Evolutionary conservation across 2,329 filamentous ascomycete genomes (phyloP).

Genomic region (Simplicillium sp.): DNA sequence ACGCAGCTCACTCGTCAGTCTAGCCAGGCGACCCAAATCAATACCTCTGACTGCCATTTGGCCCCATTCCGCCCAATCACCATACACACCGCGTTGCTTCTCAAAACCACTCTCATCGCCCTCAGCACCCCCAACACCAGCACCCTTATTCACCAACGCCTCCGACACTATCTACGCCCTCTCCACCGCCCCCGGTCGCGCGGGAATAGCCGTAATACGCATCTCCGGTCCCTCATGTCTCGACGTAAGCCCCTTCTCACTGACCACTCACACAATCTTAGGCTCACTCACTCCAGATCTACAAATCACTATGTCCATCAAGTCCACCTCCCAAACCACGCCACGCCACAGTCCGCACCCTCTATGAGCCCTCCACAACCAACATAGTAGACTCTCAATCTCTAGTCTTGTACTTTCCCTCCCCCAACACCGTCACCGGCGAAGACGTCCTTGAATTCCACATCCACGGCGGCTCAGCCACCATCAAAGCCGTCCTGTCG

Average conservation of each 20-base stretch:
- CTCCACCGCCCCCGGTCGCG: slow-evolving; percentile 75
- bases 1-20: no score
- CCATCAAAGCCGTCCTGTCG: slow-evolving; percentile 74
- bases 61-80: no score
- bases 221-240: slow-evolving; percentile 72
- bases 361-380: slow-evolving; percentile 44
- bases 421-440: slow-evolving; percentile 76
- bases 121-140: slow-evolving; percentile 70
- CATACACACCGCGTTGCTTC: slow-evolving; percentile 29
- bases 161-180: slow-evolving; percentile 75
- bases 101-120: slow-evolving; percentile 89
- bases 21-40: no score
- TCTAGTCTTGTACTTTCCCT: slow-evolving; percentile 73
- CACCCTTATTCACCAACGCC: slow-evolving; percentile 22
- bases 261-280: neutral
- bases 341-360: slow-evolving; percentile 62
- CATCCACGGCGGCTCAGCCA: slow-evolving; percentile 84
- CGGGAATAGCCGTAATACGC: slow-evolving; percentile 84
- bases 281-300: slow-evolving; percentile 30
- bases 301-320: slow-evolving; percentile 38
- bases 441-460: slow-evolving; percentile 91
- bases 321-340: slow-evolving; percentile 36
- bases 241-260: slow-evolving; percentile 38
- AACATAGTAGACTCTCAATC: slow-evolving; percentile 66
- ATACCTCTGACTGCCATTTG: no score